Base-by-base conservation (phyloP, 1,139 yeast genomes). In the Taphrina populina region DNA sequence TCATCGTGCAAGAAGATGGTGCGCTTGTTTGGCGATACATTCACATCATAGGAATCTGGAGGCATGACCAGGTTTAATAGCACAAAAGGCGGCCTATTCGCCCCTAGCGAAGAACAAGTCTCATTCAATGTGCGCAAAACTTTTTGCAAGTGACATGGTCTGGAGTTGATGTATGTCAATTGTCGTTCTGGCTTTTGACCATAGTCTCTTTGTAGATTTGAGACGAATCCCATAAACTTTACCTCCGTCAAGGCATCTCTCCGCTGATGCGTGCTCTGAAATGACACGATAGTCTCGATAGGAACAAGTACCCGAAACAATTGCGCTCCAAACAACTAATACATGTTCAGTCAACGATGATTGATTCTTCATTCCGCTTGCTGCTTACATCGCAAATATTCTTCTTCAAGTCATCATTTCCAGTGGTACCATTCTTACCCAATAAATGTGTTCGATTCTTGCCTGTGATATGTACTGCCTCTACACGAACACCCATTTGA, bases 11-110 rank as follows among this genome's bases (percentile, higher is more conserved):
- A 66, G 62, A 87, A 66, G 1, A 92, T 74, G 2, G 81, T 78
- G 45, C 94, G 73, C 66, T 92, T 92, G 66, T 92, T 96, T 0
- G 98, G 98, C 0, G 95, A 82, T 1, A 94, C 84, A 68, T 92
- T 92, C 17, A 92, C 76, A 70, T 92, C 99, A 33, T 86, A 68
- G 20, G 74, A 71, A 20, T 68, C 65, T 0, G 84, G 74, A 41
- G 62, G 59, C 32, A 88, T 67, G 7, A 66, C 65, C 32, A 92
- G 63, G 67, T 94, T 76, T 1, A 87, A 65, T 1, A 88, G 72
- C 52, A 85, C 74, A n/a, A 80, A 78, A 0, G 98, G 98, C 56
- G 67, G 76, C 65, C 88, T 96, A 3, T 82, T 74, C 62, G 80
- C 77, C 64, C 88, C 90, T 67, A 77, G 87, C 35, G 74, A 73